A percentile compares a stretch with the other conserved stretches of the same genome.
Conservation (phyloP, 2,329 filamentous ascomycete genomes). For the Calcarisporium arbuscula region DNA sequence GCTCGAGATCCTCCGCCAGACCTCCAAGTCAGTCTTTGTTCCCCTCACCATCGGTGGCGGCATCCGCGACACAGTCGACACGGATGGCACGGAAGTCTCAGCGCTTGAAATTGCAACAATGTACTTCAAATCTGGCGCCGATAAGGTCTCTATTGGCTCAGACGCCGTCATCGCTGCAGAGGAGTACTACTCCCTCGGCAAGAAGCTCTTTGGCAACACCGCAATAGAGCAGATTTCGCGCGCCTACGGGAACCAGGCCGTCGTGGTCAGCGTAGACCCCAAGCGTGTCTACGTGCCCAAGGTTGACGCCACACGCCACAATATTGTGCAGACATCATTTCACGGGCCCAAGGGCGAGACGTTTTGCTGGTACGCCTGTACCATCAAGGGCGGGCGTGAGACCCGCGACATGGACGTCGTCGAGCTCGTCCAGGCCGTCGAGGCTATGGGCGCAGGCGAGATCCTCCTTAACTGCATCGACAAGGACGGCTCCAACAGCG, state of each 20-base stretch:
- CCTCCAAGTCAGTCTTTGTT: constrained; percentile 89
- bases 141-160: constrained; percentile 95
- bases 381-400: constrained; percentile 90
- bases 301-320: constrained; percentile 63
- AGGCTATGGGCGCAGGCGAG: constrained; percentile 93
- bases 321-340: constrained; percentile 61
- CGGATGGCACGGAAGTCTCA: constrained; percentile 77
- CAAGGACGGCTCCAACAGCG: constrained; percentile 87
- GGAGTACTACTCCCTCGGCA: constrained; percentile 71
- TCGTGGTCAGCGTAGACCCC: constrained; percentile 92
- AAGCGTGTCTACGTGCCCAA: constrained; percentile 82
- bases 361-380: constrained; percentile 96
- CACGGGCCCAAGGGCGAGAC: constrained; percentile 70
- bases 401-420: constrained; percentile 90
- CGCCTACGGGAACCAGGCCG: constrained; percentile 93
- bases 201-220: constrained; percentile 68
- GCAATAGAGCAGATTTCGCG: constrained; percentile 92
- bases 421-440: constrained; percentile 80
- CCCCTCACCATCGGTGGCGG: constrained; percentile 93
- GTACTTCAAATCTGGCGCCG: constrained; percentile 95
- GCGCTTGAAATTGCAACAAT: constrained; percentile 90
- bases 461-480: constrained; percentile 97
- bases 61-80: constrained; percentile 87
- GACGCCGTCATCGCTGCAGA: constrained; percentile 92
- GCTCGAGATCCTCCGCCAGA: constrained; percentile 84